Evolutionary conservation across 306 rosid species (phyloP), one percentile per base, ranked within the genome.

Genomic region (Trichosanthes cucumerina): DNA sequence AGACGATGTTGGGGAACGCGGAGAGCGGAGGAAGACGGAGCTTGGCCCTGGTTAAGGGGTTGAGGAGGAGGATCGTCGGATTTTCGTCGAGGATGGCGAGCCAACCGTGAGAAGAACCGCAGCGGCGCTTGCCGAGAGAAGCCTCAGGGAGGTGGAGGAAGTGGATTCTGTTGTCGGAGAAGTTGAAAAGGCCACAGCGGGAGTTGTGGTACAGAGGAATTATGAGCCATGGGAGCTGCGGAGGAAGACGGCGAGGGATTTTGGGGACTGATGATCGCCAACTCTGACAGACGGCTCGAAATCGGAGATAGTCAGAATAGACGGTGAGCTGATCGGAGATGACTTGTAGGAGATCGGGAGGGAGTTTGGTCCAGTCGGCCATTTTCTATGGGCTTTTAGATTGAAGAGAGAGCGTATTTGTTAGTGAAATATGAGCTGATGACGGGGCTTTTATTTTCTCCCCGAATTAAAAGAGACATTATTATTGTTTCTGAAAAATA

Each of bases 41-140:
- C 38, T 68, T 84, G 18, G 82, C 79, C 8, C 89, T 78, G 2
- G 96, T 90, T 14, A 90, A 75, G 9, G 92, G 90, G 77, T 92
- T 90, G 0, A 92, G 79, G 60, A 92, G 90, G 60, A 79, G 80
- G 65, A 92, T 58, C 1, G 82, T 19, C 0, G 97, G 93, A 72
- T 86, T 78, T 1, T 92, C 89, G 24, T 88, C 85, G 77, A 90
- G 86, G 64, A 86, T 33, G 0, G 83, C 66, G 14, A 92, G 88
- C 90, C 92, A 89, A 43, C 97, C 97, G 44, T 89, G 88, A 49
- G 93, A 89, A 31, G 97, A 92, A 50, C 93, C 96, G 75, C 90
- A 86, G 49, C 81, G 83, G 23, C 93, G 95, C 58, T 80, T 87
- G 62, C 77, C 36, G 31, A 74, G 76, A 14, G 91, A 88, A 46